Base-by-base conservation (phyloP, 2,329 filamentous ascomycete species). In the Aspergillus fijiensis region DNA sequence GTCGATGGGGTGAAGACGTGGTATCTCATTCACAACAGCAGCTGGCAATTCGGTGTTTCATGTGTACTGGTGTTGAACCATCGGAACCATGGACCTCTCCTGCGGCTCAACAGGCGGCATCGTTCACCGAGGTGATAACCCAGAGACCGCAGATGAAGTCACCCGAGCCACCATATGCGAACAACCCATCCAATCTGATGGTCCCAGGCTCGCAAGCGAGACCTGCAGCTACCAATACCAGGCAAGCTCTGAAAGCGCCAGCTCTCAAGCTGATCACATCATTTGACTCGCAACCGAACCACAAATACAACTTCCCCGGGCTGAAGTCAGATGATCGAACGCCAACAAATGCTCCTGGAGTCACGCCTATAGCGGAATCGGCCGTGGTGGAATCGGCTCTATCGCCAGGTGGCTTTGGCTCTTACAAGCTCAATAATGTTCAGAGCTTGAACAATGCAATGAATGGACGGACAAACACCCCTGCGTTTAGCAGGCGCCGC, bases 1-100 rank as follows among this genome's bases (percentile, higher is more conserved):
- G 91, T 67, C 94, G 95, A 80, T 99, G 95, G 95, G 95, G 95
- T 60, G 94, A 97, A 70, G 88, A 90, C 80, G 91, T 94, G 42
- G 88, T 97, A 12, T 88, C 90, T 63, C 89, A 95, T 68, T 89
- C 90, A 16, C 90, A 96, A 69, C 90, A 95, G 65, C 91, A 96
- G 69, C 81, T 99, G 50, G 95, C 95, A 19, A 95, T 97, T 52
- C 84, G 93, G 69, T 98, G 87, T 76, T 97, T 97, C 74, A 92
- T 94, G 52, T 97, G 94, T 74, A 95, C 92, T 19, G 92, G 90
- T 25, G 83, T 89, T 21, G 92, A 97, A 72, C 89, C 91, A 0
- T 87, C 89, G 0, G 92, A 95, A 73, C 89, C 91, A 1, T 97
- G 92, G 93, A 86, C 88, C 21, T 96, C 93, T 9, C 92, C 94